phyloP scores from a whole-genome alignment of 176 grass and related monocot genomes.

The Juncus effusus region DNA sequence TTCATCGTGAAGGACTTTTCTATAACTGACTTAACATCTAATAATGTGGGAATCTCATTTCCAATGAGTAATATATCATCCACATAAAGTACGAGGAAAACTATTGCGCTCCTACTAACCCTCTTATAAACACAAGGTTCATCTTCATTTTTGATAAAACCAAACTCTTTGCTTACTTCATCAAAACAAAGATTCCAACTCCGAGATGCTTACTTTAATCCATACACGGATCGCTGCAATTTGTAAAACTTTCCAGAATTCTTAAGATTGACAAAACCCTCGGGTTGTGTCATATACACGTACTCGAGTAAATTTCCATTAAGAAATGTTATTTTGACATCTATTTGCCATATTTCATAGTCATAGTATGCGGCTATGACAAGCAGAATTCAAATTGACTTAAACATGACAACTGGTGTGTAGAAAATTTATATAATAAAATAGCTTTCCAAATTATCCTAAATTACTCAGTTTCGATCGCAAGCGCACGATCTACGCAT shows the following conservation, averaged over 20 bases:
- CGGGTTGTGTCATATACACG: constrained; percentile 7
- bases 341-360: not conserved
- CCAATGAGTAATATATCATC: constrained; percentile 6
- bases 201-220: constrained; percentile 14
- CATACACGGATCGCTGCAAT: constrained; percentile 12
- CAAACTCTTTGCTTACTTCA: constrained; percentile 4
- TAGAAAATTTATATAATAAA: no score
- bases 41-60: not conserved
- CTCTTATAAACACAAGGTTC: constrained; percentile 12
- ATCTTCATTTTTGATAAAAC: constrained; percentile 5
- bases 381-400: not conserved
- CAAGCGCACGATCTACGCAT: no score
- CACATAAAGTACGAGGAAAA: not conserved
- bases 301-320: not conserved
- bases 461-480: no score
- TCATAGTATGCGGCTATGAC: not conserved
- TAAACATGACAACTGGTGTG: not conserved
- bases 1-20: not conserved
- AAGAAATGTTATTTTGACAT: no score
- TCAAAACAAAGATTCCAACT: constrained; percentile 10
- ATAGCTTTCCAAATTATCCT: no score
- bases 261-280: not conserved
- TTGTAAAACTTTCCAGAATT: not conserved
- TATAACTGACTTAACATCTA: not conserved
- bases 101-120: not conserved